Conservation (phyloP, 2,329 filamentous ascomycete species). For the Biscogniauxia marginata region DNA sequence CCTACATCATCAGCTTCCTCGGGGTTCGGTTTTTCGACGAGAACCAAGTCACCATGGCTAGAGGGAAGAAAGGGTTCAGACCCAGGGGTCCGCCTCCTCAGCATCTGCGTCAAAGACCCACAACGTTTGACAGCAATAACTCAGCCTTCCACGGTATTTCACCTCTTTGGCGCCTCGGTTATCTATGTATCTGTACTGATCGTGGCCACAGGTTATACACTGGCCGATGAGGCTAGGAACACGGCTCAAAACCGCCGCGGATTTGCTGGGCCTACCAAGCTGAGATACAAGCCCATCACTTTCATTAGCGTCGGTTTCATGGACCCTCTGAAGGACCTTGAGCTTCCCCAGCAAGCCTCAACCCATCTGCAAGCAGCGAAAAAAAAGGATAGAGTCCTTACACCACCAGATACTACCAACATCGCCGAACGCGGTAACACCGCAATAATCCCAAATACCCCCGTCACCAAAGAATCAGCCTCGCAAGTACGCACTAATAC, state of each 20-base stretch:
- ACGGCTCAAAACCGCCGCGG: conserved; percentile 46
- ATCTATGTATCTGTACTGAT: conserved; percentile 14
- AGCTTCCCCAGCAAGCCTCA: conserved; percentile 20
- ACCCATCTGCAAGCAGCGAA: conserved; percentile 1
- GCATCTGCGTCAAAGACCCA: conserved; percentile 7
- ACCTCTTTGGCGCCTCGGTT: not conserved
- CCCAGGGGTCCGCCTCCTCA: conserved; percentile 16
- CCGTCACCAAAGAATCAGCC: not conserved
- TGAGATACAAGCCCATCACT: conserved; percentile 48
- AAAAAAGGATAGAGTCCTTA: not conserved
- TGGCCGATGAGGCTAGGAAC: conserved; percentile 50
- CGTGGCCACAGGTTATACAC: conserved; percentile 37
- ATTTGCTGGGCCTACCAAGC: conserved; percentile 37
- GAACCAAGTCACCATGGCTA: not conserved
- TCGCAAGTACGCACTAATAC: conserved; percentile 3
- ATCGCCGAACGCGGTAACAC: not conserved
- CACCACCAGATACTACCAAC: not conserved
- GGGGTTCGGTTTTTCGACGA: not conserved
- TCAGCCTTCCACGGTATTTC: conserved; percentile 24
- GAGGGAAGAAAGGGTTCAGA: conserved; percentile 1
- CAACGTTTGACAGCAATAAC: conserved; percentile 13
- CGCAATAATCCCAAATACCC: not conserved
- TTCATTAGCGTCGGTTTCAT: conserved; percentile 55
- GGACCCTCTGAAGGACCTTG: conserved; percentile 46
- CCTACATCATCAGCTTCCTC: not conserved